Conservation (phyloP, 2,329 filamentous ascomycete genomes). For the Ceratocystis variospora region DNA sequence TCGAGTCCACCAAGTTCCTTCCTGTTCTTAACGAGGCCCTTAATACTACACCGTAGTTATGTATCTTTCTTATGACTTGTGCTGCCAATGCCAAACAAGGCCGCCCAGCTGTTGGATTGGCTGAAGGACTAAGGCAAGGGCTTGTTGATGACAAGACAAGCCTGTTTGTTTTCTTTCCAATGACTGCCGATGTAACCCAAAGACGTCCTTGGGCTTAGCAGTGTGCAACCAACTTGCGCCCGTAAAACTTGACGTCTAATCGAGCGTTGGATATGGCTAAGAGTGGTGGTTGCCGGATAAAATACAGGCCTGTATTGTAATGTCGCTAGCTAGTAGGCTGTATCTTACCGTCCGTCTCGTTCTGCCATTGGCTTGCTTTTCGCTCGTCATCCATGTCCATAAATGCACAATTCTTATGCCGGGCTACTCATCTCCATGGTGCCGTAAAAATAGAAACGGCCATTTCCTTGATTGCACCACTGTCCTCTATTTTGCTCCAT, state of each 20-base stretch:
- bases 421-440: background rate
- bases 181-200: slow-evolving; percentile 4
- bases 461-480: background rate
- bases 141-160: too few species aligned
- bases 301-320: too few species aligned
- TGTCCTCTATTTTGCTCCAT: background rate
- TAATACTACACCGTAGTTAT: too few species aligned
- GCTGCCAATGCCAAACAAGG: too few species aligned
- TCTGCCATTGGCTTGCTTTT: background rate
- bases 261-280: background rate
- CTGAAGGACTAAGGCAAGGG: too few species aligned
- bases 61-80: too few species aligned
- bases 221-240: slow-evolving; percentile 5
- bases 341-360: background rate
- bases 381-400: background rate
- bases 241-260: slow-evolving; percentile 3
- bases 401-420: background rate
- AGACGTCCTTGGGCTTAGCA: background rate
- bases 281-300: background rate
- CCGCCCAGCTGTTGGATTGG: too few species aligned
- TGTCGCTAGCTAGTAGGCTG: background rate
- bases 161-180: too few species aligned
- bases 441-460: background rate
- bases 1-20: background rate
- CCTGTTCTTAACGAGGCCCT: background rate